Base-by-base conservation (phyloP, 2,329 filamentous ascomycete species). In the Dactylella cylindrospora region DNA sequence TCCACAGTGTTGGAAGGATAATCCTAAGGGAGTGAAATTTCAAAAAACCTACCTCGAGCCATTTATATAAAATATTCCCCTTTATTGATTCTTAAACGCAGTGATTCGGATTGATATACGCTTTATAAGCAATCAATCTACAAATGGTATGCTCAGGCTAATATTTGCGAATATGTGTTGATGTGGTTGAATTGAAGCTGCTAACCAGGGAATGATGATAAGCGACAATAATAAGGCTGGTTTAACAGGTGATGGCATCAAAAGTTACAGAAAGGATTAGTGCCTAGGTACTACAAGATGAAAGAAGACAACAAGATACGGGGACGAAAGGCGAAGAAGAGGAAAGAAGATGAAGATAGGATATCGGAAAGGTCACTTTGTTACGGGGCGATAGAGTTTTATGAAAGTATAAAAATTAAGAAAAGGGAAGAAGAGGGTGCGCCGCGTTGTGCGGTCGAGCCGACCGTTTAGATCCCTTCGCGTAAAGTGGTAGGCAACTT, bases 1-100 rank as follows among this genome's bases (percentile, higher is more conserved):
- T 28, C n/a, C 32, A 17, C 13, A 22, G 29, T 9, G 20, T n/a
- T 10, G 10, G n/a, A 36, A 25, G 23, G 28, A n/a, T 32, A 25
- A 15, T 35, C 10, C 19, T 32, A 31, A 4, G 2, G 35, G 12
- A 17, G 19, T 17, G 15, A 36, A 38, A n/a, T n/a, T n/a, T n/a
- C n/a, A n/a, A 36, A 13, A 29, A 7, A 43, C 33, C 10, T 53
- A 53, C 49, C n/a, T 35, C 49, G 38, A 38, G 49, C 49, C 49
- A 53, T 53, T 12, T 10, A n/a, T n/a, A n/a, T n/a, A n/a, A n/a
- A n/a, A n/a, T n/a, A n/a, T n/a, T n/a, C n/a, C n/a, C n/a, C n/a
- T n/a, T n/a, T n/a, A n/a, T n/a, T n/a, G n/a, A n/a, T n/a, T n/a
- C n/a, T n/a, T n/a, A n/a, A n/a, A n/a, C n/a, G n/a, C n/a, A n/a